Conservation (phyloP, 2,329 filamentous ascomycete genomes). For the Chaetomiaceae sp. region DNA sequence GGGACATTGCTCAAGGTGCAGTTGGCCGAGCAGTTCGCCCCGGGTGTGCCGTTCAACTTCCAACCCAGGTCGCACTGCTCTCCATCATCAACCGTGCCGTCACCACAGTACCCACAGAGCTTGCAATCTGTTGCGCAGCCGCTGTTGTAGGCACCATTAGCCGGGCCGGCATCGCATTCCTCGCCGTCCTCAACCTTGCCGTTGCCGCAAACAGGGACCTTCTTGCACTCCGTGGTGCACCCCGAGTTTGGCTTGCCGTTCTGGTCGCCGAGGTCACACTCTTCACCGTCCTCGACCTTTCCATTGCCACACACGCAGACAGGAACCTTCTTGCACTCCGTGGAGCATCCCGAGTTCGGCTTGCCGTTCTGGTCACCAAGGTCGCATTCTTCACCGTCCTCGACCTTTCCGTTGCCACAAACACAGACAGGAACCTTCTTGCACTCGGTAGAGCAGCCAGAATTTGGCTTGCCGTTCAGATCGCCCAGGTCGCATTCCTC, state of each 20-base stretch:
- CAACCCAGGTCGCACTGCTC: constrained; percentile 20
- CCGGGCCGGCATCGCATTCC: constrained; percentile 9
- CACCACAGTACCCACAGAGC: constrained; percentile 20
- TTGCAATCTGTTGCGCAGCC: constrained; percentile 16
- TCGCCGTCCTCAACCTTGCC: not conserved
- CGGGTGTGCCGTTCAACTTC: constrained; percentile 18
- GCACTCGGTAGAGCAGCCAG: constrained; percentile 9
- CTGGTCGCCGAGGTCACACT: not conserved
- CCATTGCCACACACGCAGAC: not conserved
- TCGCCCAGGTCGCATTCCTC: constrained; percentile 13
- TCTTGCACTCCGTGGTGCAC: constrained; percentile 1
- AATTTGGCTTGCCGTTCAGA: constrained; percentile 5
- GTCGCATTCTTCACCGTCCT: constrained; percentile 1
- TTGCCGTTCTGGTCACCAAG: not conserved
- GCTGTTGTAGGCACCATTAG: constrained; percentile 16
- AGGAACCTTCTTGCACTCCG: constrained; percentile 9
- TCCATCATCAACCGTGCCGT: constrained; percentile 10
- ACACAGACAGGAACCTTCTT: not conserved
- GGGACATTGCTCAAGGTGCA: constrained; percentile 10
- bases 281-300: constrained; percentile 1
- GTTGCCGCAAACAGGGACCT: constrained; percentile 6
- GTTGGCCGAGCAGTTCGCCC: constrained; percentile 13
- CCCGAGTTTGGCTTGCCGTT: not conserved
- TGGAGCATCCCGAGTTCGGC: not conserved
- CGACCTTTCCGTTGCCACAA: not conserved